A percentile compares a stretch with the other conserved stretches of the same genome.
Evolutionary conservation across 2,329 filamentous ascomycete species (phyloP).

Genomic region (Fusarium praegraminearum): DNA sequence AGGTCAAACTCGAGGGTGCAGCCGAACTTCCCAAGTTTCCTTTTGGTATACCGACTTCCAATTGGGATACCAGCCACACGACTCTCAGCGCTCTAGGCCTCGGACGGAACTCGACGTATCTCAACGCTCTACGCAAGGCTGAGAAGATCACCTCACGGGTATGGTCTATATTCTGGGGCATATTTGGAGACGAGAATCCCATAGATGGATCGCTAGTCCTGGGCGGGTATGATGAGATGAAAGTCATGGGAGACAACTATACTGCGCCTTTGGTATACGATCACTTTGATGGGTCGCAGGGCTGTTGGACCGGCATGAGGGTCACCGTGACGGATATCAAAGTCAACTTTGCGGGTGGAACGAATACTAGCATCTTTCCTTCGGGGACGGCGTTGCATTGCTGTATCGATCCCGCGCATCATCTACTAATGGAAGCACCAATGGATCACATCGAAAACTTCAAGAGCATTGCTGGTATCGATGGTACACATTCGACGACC

Average conservation of each 20-base stretch:
- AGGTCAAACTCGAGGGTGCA: constrained; percentile 13
- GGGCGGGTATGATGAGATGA: constrained; percentile 52
- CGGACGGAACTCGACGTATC: constrained; percentile 49
- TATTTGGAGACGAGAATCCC: constrained; percentile 45
- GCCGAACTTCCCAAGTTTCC: constrained; percentile 26
- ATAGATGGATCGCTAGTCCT: constrained; percentile 51
- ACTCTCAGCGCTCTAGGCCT: constrained; percentile 48
- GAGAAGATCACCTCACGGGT: constrained; percentile 47
- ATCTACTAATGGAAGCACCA: constrained; percentile 49
- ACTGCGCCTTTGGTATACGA: constrained; percentile 42
- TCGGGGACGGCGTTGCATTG: constrained; percentile 37
- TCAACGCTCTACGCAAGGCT: constrained; percentile 42
- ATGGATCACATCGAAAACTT: constrained; percentile 37
- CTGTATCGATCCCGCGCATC: constrained; percentile 51
- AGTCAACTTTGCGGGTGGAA: constrained; percentile 48
- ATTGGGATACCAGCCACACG: constrained; percentile 48
- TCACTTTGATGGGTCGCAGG: constrained; percentile 25
- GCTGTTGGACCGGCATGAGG: constrained; percentile 44
- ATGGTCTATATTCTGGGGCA: constrained; percentile 55
- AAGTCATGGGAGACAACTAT: constrained; percentile 47
- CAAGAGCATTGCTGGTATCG: constrained; percentile 19
- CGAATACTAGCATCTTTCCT: constrained; percentile 46
- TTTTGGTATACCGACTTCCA: constrained; percentile 45
- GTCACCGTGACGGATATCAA: constrained; percentile 40
- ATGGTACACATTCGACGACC: constrained; percentile 7